phyloP scores from a whole-genome alignment of 768 basidiomycete genomes.

The Brasilioporus rufonigricans region DNA sequence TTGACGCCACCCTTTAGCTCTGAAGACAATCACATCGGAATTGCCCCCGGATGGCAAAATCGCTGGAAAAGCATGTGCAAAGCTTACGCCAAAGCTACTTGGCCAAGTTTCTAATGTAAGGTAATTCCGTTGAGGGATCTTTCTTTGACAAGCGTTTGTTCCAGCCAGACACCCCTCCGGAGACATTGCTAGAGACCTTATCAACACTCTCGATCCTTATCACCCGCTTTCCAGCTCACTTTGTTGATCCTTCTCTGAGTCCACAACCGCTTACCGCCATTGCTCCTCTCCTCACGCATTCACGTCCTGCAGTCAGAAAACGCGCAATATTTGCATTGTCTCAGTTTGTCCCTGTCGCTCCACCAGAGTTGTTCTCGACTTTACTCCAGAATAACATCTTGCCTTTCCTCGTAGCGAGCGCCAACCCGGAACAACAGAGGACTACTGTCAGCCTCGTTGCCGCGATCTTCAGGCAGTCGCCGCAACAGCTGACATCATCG shows the following conservation, averaged over 20 bases:
- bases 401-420: constrained; percentile 52
- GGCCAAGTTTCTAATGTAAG: constrained; percentile 74
- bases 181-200: constrained; percentile 79
- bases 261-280: constrained; percentile 65
- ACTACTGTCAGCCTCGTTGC: constrained; percentile 79
- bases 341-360: constrained; percentile 76
- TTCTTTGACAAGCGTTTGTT: constrained; percentile 6
- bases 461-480: constrained; percentile 74
- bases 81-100: constrained; percentile 81
- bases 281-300: constrained; percentile 69
- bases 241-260: constrained; percentile 50
- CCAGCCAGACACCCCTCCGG: constrained; percentile 68
- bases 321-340: constrained; percentile 85
- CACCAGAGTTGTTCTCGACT: constrained; percentile 56
- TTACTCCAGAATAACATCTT: constrained; percentile 59
- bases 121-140: background rate
- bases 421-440: constrained; percentile 65
- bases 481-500: constrained; percentile 59
- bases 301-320: constrained; percentile 86
- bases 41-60: constrained; percentile 81
- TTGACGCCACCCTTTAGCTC: constrained; percentile 46
- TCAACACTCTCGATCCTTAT: constrained; percentile 87
- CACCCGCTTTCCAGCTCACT: constrained; percentile 73
- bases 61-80: constrained; percentile 74
- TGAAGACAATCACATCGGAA: constrained; percentile 94